A percentile compares a stretch with the other conserved stretches of the same genome.
These are phyloP conservation scores for Apophysomyces ossiformis DNA, from an alignment of 371 early-diverging fungal genomes.

Conservation along the genomic window DNA sequence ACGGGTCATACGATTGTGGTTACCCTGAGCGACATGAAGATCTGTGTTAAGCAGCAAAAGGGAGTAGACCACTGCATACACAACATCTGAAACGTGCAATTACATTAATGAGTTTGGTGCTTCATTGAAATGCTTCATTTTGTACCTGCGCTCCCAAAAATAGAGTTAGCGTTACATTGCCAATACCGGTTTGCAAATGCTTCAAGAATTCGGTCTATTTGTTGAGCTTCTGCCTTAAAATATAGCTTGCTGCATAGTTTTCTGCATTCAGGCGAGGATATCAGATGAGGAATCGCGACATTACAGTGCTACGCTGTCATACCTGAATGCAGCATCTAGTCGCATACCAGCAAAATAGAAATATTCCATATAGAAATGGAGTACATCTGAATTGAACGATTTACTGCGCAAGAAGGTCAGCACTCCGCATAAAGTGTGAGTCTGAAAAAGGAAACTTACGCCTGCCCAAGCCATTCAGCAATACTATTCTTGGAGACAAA, in stretches of 20 bases:
- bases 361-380: conserved; percentile 72
- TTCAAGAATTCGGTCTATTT: conserved; percentile 88
- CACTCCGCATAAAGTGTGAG: no score
- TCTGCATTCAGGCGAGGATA: conserved; percentile 17
- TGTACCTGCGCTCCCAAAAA: conserved; percentile 56
- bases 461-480: conserved; percentile 57
- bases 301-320: conserved; percentile 5
- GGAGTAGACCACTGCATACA: conserved; percentile 83
- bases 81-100: conserved; percentile 53
- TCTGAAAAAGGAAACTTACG: conserved; percentile 18
- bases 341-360: conserved; percentile 76
- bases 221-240: conserved; percentile 91
- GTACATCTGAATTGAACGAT: conserved; percentile 57
- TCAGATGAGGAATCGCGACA: not conserved
- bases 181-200: conserved; percentile 83
- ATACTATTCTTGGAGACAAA: conserved; percentile 45
- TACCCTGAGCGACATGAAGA: conserved; percentile 76
- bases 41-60: conserved; percentile 90
- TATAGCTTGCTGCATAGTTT: conserved; percentile 78
- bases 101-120: not conserved
- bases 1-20: conserved; percentile 58
- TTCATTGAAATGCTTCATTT: not conserved
- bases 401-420: conserved; percentile 22
- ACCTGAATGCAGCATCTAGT: conserved; percentile 83
- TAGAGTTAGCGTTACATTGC: conserved; percentile 73